Percentiles rank a stretch among this genome's conserved stretches.
Evolutionary conservation across 768 basidiomycete genomes (phyloP).

Genomic region (Scleroderma citrinum): DNA sequence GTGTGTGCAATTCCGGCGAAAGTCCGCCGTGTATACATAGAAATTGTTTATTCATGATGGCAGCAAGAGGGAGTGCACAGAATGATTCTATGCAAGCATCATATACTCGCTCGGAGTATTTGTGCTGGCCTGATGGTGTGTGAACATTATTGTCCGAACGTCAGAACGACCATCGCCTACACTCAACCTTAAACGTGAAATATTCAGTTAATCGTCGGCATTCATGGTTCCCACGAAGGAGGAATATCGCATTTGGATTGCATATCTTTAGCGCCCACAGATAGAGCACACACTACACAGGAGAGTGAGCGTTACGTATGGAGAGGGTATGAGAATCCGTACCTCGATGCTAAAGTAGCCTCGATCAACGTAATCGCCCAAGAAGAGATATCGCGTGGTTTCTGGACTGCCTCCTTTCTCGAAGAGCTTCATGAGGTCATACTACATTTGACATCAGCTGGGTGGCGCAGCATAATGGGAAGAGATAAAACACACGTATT

Average conservation of each 20-base stretch:
- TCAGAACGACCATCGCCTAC: slow-evolving; percentile 6
- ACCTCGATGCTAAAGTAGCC: slow-evolving; percentile 77
- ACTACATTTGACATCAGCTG: slow-evolving; percentile 34
- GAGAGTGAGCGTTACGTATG: slow-evolving; percentile 1
- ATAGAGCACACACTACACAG: slow-evolving; percentile 48
- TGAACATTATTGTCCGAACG: not conserved
- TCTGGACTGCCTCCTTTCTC: slow-evolving; percentile 73
- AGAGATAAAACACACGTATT: slow-evolving; percentile 20
- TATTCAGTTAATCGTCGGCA: slow-evolving; percentile 62
- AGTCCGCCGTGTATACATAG: slow-evolving; percentile 71
- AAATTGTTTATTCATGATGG: slow-evolving; percentile 79
- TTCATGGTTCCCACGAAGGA: slow-evolving; percentile 61
- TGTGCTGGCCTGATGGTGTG: slow-evolving; percentile 52
- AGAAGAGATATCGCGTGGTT: slow-evolving; percentile 66
- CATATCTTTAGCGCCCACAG: slow-evolving; percentile 61
- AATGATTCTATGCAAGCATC: slow-evolving; percentile 72
- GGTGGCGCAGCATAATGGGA: not conserved
- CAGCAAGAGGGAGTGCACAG: slow-evolving; percentile 65
- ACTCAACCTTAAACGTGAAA: slow-evolving; percentile 57
- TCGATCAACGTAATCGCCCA: slow-evolving; percentile 72
- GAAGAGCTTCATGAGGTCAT: slow-evolving; percentile 75
- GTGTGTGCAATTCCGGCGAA: slow-evolving; percentile 61
- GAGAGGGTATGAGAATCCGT: slow-evolving; percentile 8
- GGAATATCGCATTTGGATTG: slow-evolving; percentile 54
- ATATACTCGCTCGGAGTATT: slow-evolving; percentile 70